These are phyloP conservation scores for Selenicereus undatus DNA, from an alignment of 148 eudicot genomes.

Conservation along the genomic window DNA sequence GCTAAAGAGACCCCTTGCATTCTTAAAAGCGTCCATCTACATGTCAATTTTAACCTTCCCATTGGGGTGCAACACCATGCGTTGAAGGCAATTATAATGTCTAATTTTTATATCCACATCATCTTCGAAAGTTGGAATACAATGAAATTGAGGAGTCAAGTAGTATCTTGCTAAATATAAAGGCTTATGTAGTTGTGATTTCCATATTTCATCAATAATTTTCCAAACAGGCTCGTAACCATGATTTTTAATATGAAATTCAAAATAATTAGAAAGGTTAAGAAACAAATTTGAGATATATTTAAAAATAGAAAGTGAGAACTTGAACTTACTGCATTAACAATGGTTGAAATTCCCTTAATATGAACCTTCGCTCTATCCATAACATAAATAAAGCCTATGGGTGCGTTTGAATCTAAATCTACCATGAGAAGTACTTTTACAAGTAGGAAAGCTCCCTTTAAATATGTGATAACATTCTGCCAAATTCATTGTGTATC, in stretches of 20 bases:
- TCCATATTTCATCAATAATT: conserved; percentile 1
- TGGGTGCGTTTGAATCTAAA: no score
- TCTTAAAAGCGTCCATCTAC: conserved; percentile 4
- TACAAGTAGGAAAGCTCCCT: no score
- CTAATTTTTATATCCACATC: not conserved
- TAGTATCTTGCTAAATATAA: no score
- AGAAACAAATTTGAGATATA: not conserved
- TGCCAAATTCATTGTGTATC: conserved; percentile 1
- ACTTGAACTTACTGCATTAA: not conserved
- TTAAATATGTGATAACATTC: not conserved
- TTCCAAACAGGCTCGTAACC: conserved; percentile 6
- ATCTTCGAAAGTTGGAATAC: not conserved
- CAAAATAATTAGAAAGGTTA: not conserved
- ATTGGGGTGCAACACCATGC: not conserved
- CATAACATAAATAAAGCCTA: no score
- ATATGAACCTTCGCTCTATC: conserved; percentile 3
- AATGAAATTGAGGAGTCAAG: no score
- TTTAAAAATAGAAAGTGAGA: not conserved
- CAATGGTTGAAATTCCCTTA: conserved; percentile 1
- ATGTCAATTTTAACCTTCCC: not conserved
- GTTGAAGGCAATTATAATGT: not conserved
- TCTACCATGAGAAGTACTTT: no score
- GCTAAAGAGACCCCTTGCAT: conserved; percentile 15
- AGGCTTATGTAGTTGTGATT: conserved; percentile 12
- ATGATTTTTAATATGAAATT: not conserved